Base-by-base conservation (phyloP, 2,329 filamentous ascomycete species). In the Aschersonia sp. region DNA sequence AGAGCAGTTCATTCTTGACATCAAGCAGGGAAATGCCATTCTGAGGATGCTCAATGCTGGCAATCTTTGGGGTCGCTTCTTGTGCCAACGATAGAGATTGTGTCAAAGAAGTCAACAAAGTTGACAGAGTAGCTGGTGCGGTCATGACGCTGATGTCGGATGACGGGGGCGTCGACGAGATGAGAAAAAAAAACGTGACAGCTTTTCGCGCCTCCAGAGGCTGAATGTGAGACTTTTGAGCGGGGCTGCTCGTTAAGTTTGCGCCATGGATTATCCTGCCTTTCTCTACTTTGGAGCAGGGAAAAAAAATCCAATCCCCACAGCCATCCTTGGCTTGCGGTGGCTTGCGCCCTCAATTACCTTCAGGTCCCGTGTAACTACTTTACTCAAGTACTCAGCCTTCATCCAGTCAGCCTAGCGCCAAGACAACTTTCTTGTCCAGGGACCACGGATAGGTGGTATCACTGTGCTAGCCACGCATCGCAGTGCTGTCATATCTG, bases 11-110 rank as follows among this genome's bases (percentile, higher is more conserved):
- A 66, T 94, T 97, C 69, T 98, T 98, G 53, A 87, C 81, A 61
- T 97, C 88, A 58, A 98, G 81, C 1, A 98, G 79, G 0, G 92
- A 95, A 49, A 98, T 92, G 59, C 92, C 90, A 57, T 95, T 81
- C 53, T 82, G 74, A 1, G 85, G 83, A n/a, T 85, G 78, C 45
- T 83, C 69, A 50, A 94, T 76, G 11, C 71, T 63, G n/a, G 72
- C 62, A 14, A 79, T 62, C 45, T 77, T 76, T 0, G 83, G 78
- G 0, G 82, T 73, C 5, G 82, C 79, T 49, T 88, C 79, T 43
- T 83, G 72, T 0, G 84, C 79, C 0, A 80, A 74, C 0, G 72
- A 70, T 1, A 83, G 62, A 2, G 79, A 81, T 52, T 75, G 73
- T 0, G 71, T 74, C 39, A 83, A 59, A 0, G 74, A 74, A 37